A percentile compares a stretch with the other conserved stretches of the same genome.
phyloP scores from a whole-genome alignment of 306 rosid species.

The Fragaria vesca region DNA sequence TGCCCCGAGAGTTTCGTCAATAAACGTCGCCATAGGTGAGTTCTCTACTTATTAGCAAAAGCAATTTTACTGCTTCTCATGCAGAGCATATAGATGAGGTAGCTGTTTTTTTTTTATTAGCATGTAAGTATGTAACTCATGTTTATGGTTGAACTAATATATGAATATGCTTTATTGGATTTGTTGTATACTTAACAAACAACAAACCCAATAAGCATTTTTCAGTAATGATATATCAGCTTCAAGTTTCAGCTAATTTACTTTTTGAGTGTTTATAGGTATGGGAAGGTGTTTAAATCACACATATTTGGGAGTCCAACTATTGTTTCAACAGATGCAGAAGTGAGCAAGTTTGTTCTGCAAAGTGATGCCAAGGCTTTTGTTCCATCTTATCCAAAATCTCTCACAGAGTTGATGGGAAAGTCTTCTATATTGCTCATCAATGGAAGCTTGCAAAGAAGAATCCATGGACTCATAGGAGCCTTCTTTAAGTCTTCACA shows the following conservation, averaged over 20 bases:
- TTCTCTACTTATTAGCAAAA: background rate
- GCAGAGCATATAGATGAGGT: conserved; percentile 2
- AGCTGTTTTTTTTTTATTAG: background rate
- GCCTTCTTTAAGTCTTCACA: conserved; percentile 88
- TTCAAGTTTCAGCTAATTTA: background rate
- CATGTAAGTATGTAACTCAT: conserved; percentile 4
- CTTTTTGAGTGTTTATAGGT: conserved; percentile 39
- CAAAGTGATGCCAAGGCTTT: conserved; percentile 92
- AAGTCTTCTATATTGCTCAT: conserved; percentile 88
- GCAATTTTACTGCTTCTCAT: conserved; percentile 11
- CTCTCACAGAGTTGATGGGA: conserved; percentile 86
- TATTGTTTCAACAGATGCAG: conserved; percentile 87
- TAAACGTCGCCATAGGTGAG: conserved; percentile 67
- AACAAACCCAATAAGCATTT: background rate
- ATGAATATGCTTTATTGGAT: background rate
- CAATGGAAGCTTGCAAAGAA: conserved; percentile 90
- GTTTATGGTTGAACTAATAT: background rate
- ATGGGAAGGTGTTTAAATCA: conserved; percentile 94
- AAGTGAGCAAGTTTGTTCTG: conserved; percentile 73
- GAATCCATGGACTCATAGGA: conserved; percentile 92
- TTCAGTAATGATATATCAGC: background rate
- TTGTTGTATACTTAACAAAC: background rate
- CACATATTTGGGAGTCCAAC: conserved; percentile 95
- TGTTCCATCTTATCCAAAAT: conserved; percentile 90
- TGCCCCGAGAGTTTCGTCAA: conserved; percentile 87